Percentiles rank a stretch among this genome's conserved stretches.
Conservation (phyloP, 768 basidiomycete species). For the Lenzites betulinus region DNA sequence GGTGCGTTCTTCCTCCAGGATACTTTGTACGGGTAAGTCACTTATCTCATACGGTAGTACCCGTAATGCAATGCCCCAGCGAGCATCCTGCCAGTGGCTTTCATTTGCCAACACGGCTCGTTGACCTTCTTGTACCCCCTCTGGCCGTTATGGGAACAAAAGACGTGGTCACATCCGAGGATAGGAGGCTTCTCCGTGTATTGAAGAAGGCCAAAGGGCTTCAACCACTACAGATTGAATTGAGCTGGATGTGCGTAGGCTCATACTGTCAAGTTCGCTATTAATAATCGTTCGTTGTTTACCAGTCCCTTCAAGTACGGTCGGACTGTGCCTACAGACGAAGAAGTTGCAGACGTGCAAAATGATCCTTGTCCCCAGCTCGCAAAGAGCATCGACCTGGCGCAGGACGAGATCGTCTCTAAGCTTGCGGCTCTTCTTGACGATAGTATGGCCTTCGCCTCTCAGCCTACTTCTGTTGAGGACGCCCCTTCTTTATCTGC, state of each 20-base stretch:
- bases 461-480: not conserved
- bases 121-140: slow-evolving; percentile 21
- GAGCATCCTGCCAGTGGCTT: slow-evolving; percentile 38
- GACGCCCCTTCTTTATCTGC: not conserved
- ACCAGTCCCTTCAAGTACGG: slow-evolving; percentile 33
- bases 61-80: slow-evolving; percentile 55
- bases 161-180: not conserved
- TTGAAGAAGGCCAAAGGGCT: slow-evolving; percentile 61
- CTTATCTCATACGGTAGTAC: slow-evolving; percentile 57
- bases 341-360: slow-evolving; percentile 25
- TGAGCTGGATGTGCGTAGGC: slow-evolving; percentile 63
- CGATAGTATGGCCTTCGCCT: slow-evolving; percentile 2
- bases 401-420: slow-evolving; percentile 21
- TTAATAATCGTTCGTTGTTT: not conserved
- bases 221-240: slow-evolving; percentile 55
- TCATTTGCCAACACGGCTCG: slow-evolving; percentile 20
- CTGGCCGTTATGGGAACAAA: not conserved
- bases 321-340: slow-evolving; percentile 28
- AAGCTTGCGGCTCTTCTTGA: slow-evolving; percentile 20
- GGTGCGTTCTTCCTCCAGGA: slow-evolving; percentile 40
- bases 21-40: not conserved
- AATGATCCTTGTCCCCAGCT: slow-evolving; percentile 10
- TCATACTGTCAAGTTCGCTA: slow-evolving; percentile 23
- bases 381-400: slow-evolving; percentile 4
- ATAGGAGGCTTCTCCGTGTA: slow-evolving; percentile 25